These are phyloP conservation scores for Monilinia polystroma DNA, from an alignment of 2,329 filamentous ascomycete species.

Conservation along the genomic window DNA sequence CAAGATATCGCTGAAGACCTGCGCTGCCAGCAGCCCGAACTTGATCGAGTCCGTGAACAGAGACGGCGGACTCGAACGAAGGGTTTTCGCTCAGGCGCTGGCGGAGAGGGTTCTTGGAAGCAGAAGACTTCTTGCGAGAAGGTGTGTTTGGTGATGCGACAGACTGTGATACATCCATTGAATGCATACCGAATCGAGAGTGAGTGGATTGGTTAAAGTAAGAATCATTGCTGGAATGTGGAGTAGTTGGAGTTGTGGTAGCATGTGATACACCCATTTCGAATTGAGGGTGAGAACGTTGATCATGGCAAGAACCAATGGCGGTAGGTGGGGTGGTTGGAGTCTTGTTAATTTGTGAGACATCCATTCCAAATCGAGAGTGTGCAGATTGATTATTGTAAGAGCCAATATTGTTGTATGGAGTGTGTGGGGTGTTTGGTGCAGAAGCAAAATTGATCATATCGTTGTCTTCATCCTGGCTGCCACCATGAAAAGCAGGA, in stretches of 20 bases:
- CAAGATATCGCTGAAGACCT: conserved; percentile 9
- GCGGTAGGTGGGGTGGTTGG: neutral
- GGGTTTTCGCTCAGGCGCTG: conserved; percentile 20
- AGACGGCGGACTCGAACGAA: conserved; percentile 16
- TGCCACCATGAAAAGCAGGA: neutral
- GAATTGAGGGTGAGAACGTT: neutral
- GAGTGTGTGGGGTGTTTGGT: too few relatives aligned
- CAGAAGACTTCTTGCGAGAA: neutral
- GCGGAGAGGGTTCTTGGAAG: conserved; percentile 2
- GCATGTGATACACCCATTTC: too few relatives aligned
- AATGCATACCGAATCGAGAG: neutral
- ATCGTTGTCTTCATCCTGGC: neutral
- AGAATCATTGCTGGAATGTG: neutral
- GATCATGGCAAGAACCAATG: neutral
- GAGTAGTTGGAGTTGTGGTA: too few relatives aligned
- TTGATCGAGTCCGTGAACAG: conserved; percentile 17
- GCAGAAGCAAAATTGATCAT: neutral
- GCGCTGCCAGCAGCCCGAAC: conserved; percentile 1
- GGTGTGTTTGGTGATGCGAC: neutral
- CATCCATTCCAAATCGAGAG: neutral
- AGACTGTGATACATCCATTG: neutral
- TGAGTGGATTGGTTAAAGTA: neutral
- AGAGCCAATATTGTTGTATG: too few relatives aligned
- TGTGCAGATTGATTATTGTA: neutral
- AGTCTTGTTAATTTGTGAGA: neutral